Percentiles rank a stretch among this genome's conserved stretches.
Evolutionary conservation across 2,329 filamentous ascomycete genomes (phyloP).

Genomic region (Phialophora chinensis): DNA sequence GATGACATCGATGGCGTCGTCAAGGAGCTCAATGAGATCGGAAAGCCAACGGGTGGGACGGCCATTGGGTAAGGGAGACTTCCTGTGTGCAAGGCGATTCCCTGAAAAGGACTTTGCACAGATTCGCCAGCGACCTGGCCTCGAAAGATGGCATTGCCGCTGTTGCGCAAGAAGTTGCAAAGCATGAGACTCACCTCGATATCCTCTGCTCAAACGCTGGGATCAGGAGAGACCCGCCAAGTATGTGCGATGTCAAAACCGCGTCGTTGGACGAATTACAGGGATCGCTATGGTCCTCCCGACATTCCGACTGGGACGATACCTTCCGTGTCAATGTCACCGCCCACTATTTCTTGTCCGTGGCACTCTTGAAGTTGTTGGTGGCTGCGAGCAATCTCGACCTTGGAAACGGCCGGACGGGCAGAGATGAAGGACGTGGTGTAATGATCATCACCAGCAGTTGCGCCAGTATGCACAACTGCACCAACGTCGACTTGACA

Average conservation of each 20-base stretch:
- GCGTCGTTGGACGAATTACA: slow-evolving; percentile 53
- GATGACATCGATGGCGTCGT: slow-evolving; percentile 51
- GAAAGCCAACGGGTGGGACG: slow-evolving; percentile 46
- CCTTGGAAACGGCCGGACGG: slow-evolving; percentile 41
- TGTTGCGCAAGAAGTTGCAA: slow-evolving; percentile 44
- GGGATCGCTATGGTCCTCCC: slow-evolving; percentile 56
- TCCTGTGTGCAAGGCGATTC: slow-evolving; percentile 1
- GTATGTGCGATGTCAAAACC: slow-evolving; percentile 52
- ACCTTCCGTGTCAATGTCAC: slow-evolving; percentile 58
- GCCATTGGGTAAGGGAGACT: slow-evolving; percentile 46
- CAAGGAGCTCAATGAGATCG: slow-evolving; percentile 49
- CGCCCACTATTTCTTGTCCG: slow-evolving; percentile 58
- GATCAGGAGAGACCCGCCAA: slow-evolving; percentile 54
- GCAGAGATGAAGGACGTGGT: slow-evolving; percentile 51
- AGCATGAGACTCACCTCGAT: slow-evolving; percentile 52
- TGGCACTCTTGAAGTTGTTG: slow-evolving; percentile 55
- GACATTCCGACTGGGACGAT: slow-evolving; percentile 52
- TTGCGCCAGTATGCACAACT: slow-evolving; percentile 61
- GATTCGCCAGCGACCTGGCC: slow-evolving; percentile 46
- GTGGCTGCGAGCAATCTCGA: slow-evolving; percentile 47
- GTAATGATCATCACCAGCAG: slow-evolving; percentile 58
- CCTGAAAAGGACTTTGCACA: slow-evolving; percentile 21
- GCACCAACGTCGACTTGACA: slow-evolving; percentile 59
- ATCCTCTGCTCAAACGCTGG: slow-evolving; percentile 59
- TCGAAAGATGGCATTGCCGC: slow-evolving; percentile 50